A percentile compares a stretch with the other conserved stretches of the same genome.
These are phyloP conservation scores for Apium graveolens DNA, from an alignment of 129 eudicot species.

Conservation along the genomic window DNA sequence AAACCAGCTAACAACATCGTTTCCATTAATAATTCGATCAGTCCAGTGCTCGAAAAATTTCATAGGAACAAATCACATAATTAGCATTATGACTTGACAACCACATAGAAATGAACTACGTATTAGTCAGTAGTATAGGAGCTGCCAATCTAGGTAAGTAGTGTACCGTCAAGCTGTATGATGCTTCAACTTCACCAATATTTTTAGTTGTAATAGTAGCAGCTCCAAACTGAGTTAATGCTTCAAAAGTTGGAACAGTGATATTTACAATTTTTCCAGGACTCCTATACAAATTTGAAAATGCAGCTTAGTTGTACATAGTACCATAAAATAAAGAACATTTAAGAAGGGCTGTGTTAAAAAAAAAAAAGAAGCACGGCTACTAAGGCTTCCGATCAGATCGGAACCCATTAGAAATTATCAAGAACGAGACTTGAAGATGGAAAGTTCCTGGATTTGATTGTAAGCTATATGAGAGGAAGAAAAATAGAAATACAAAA, in stretches of 20 bases:
- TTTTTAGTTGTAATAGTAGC: slow-evolving; percentile 68
- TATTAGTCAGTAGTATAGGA: neutral
- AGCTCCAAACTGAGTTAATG: slow-evolving; percentile 69
- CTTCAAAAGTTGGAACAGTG: slow-evolving; percentile 75
- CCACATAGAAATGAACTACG: neutral
- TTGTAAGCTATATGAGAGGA: neutral
- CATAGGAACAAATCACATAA: neutral
- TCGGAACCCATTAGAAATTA: neutral
- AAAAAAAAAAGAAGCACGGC: neutral
- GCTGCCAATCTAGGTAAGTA: neutral
- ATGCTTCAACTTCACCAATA: slow-evolving; percentile 85
- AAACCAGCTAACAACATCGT: neutral
- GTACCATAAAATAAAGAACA: neutral
- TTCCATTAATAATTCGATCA: neutral
- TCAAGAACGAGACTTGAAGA: slow-evolving; percentile 1
- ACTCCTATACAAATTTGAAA: slow-evolving; percentile 44
- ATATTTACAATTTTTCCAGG: slow-evolving; percentile 68
- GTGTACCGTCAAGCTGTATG: slow-evolving; percentile 83
- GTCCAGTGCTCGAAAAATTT: neutral
- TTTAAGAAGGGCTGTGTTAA: neutral
- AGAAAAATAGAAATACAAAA: neutral
- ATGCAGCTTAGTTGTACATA: neutral
- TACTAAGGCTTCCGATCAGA: neutral
- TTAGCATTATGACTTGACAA: neutral
- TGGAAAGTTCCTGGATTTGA: neutral